Evolutionary conservation across 345 rosid species (phyloP).

Genomic region (Pistacia atlantica): DNA sequence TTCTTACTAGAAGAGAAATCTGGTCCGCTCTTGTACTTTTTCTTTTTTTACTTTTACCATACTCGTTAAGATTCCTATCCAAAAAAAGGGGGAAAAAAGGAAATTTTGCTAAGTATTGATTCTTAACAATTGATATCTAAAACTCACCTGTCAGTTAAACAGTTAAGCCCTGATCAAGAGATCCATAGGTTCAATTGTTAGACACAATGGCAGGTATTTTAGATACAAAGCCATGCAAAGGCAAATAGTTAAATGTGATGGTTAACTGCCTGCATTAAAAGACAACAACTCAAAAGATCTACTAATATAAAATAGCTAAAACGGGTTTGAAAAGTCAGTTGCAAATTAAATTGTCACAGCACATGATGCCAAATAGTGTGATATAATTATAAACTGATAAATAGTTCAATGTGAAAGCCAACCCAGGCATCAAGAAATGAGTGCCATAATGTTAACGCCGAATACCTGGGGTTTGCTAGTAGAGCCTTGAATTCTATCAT

Average conservation of each 20-base stretch:
- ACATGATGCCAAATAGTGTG: neutral
- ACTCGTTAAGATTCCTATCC: too few relatives aligned
- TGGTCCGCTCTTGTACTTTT: too few relatives aligned
- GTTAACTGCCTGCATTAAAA: neutral
- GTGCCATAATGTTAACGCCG: constrained; percentile 8
- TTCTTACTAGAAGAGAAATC: too few relatives aligned
- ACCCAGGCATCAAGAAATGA: constrained; percentile 6
- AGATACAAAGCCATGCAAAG: neutral
- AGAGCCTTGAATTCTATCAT: constrained; percentile 20
- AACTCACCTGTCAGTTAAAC: neutral
- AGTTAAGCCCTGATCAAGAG: neutral
- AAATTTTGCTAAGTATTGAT: neutral
- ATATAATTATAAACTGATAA: neutral
- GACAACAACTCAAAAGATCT: neutral
- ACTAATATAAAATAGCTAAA: neutral
- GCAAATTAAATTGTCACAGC: neutral
- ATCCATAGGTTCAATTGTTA: neutral
- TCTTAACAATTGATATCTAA: neutral
- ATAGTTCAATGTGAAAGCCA: neutral
- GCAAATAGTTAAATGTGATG: constrained; percentile 1
- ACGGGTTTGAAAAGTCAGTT: neutral
- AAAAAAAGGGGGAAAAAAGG: neutral
- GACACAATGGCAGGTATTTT: neutral
- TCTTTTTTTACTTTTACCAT: too few relatives aligned
- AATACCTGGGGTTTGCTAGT: constrained; percentile 34